Base-by-base conservation (phyloP, 2,329 filamentous ascomycete genomes). In the Aspergillus fumigatiaffinis region DNA sequence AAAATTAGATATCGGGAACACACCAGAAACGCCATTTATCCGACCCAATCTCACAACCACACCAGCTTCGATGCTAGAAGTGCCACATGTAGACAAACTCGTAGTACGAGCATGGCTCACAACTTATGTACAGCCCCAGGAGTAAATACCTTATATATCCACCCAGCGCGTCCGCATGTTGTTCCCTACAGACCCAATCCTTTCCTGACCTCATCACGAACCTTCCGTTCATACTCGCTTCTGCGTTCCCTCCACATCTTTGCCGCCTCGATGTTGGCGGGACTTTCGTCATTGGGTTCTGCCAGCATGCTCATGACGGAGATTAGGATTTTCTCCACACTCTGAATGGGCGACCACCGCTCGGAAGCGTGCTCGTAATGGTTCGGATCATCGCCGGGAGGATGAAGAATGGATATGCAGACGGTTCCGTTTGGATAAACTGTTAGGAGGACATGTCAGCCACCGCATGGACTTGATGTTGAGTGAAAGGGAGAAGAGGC, bases 301-400 rank as follows among this genome's bases (percentile, higher is more conserved):
- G 92, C 92, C 49, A 97, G 84, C 92, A 97, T 97, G 76, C 91
- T 96, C 89, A 97, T 97, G 59, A 97, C 93, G 50, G 87, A 92
- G 57, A 97, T 92, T 65, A 97, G 81, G 66, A 97, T 97, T 81
- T 97, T 97, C 79, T 97, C 94, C 65, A 97, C 93, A 58, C 89
- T 94, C 79, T 97, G 94, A 61, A 97, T 96, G 12, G 93, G 93
- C 28, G 89, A 93, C 93, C 93, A 97, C 62, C 93, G 87, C 80
- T 97, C 94, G 1, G 89, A 92, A 7, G 94, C 93, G 68, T 93
- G 90, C 77, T 97, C 93, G 82, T 97, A 97, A 80, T 96, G 92
- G 79, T 97, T 97, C 54, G 94, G 94, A 76, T 97, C 93, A 77
- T 97, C 93, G 68, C 94, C 93, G 2, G 93, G 93, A 3, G 93